Evolutionary conservation across 371 early-diverging fungal species (phyloP).

Genomic region (Syncephalastrum sp.): DNA sequence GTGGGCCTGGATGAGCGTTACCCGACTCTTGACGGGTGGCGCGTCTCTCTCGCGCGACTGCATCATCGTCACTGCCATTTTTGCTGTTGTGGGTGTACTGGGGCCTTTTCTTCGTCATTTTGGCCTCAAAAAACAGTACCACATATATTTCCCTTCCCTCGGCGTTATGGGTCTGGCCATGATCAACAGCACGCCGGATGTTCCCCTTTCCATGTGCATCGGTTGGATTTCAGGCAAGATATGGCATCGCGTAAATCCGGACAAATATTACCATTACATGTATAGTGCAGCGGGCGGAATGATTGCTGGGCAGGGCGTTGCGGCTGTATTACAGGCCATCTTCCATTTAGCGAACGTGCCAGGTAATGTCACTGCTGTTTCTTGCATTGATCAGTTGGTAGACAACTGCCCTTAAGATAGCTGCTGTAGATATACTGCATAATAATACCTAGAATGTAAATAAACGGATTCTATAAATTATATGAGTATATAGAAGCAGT

Average conservation of each 20-base stretch:
- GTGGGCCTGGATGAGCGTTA: constrained; percentile 64
- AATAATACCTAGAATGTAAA: too few species aligned
- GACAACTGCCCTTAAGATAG: constrained; percentile 34
- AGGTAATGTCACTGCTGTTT: constrained; percentile 21
- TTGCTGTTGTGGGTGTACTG: constrained; percentile 45
- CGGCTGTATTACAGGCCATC: constrained; percentile 63
- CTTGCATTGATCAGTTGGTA: constrained; percentile 30
- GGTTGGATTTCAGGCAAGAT: constrained; percentile 54
- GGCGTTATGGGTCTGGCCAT: constrained; percentile 71
- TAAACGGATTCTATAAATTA: too few species aligned
- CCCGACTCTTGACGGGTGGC: constrained; percentile 55
- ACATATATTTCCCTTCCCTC: constrained; percentile 57
- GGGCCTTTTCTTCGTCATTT: constrained; percentile 54
- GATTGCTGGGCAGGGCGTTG: constrained; percentile 76
- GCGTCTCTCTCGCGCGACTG: constrained; percentile 42
- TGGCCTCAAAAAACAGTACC: constrained; percentile 51
- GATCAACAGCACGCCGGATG: constrained; percentile 59
- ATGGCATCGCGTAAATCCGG: constrained; percentile 50
- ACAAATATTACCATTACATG: constrained; percentile 46
- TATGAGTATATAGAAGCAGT: too few species aligned
- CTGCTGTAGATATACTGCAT: neutral
- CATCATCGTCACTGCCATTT: constrained; percentile 50
- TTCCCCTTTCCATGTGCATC: constrained; percentile 60
- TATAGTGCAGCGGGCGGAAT: constrained; percentile 67
- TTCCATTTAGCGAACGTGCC: constrained; percentile 42